Base-by-base conservation (phyloP, 148 eudicot genomes). In the Nepenthes mirabilis region DNA sequence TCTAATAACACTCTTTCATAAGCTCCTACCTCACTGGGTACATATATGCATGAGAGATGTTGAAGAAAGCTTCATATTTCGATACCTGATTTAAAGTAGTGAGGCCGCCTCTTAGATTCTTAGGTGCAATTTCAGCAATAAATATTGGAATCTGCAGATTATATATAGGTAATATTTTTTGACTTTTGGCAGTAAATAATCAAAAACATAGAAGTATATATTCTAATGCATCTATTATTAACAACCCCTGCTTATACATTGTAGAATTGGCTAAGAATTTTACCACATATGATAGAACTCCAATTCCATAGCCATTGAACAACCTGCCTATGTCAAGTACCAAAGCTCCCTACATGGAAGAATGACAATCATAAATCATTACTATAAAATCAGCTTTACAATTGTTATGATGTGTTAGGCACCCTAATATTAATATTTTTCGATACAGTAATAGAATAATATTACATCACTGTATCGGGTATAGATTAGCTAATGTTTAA, bases 51-150 rank as follows among this genome's bases (percentile, higher is more conserved):
- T 40, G 45, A 40, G 1, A 8, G 45, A 3, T 3, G 1, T 4
- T 36, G 45, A 56, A 11, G 8, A 34, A 6, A 33, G 12, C 23
- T 33, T 40, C 33, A 14, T 33, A 40, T n/a, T 32, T 37, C 58
- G 33, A 14, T 49, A 90, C 97, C 91, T 87, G 95, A 73, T 84
- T 84, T 14, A 90, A 65, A 32, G 91, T 84, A 33, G 89, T 78
- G 33, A 87, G 83, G 23, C 91, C 95, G 58, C 97, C 97, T 14
- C 95, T 79, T 23, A 87, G 82, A 47, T 87, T 71, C 62, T 72
- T 84, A 23, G 97, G 95, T 34, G 97, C 81, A 47, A 90, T 87
- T 76, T 87, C 97, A 14, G 91, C 85, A 36, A 87, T 80, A 48
- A 67, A 90, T 23, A 90, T 74, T 1, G 97, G 97, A 14, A 89